Evolutionary conservation across 1,139 yeast species (phyloP).

Genomic region (Diutina pseudorugosa): DNA sequence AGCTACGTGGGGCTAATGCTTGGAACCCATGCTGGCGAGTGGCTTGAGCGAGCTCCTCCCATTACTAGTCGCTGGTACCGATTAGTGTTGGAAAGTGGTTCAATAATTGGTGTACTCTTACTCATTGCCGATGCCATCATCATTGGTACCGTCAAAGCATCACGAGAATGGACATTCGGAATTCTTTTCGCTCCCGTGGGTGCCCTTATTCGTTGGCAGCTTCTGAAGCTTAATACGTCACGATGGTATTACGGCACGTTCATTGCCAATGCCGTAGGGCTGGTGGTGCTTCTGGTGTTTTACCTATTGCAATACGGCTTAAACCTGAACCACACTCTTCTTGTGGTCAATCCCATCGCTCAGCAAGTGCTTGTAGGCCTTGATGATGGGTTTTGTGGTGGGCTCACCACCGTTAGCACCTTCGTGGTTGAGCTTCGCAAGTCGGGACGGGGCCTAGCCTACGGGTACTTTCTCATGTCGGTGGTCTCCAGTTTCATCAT

Average conservation of each 20-base stretch:
- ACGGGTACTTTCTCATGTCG: slow-evolving; percentile 28
- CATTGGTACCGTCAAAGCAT: slow-evolving; percentile 35
- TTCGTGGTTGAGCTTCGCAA: slow-evolving; percentile 54
- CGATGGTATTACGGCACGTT: slow-evolving; percentile 51
- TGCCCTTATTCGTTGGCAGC: slow-evolving; percentile 43
- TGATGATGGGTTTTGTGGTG: slow-evolving; percentile 66
- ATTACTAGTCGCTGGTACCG: slow-evolving; percentile 12
- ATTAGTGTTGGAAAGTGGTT: slow-evolving; percentile 14
- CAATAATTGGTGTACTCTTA: slow-evolving; percentile 24
- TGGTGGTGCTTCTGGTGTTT: slow-evolving; percentile 43
- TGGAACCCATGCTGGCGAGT: slow-evolving; percentile 19
- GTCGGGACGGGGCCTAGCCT: slow-evolving; percentile 19
- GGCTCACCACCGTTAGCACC: slow-evolving; percentile 67
- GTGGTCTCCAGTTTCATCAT: slow-evolving; percentile 25
- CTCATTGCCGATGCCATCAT: slow-evolving; percentile 31
- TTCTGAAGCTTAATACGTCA: slow-evolving; percentile 39
- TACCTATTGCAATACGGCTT: slow-evolving; percentile 39
- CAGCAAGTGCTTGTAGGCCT: slow-evolving; percentile 49
- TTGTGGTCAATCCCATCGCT: slow-evolving; percentile 22
- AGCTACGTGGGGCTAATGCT: slow-evolving; percentile 23
- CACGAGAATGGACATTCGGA: slow-evolving; percentile 42
- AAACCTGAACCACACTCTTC: slow-evolving; percentile 7
- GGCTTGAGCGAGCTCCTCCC: slow-evolving; percentile 6
- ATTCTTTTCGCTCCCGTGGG: slow-evolving; percentile 55
- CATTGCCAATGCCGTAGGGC: slow-evolving; percentile 50